A percentile compares a stretch with the other conserved stretches of the same genome.
Evolutionary conservation across 495 filamentous ascomycete species (phyloP).

Genomic region (Xylaria telfairii): DNA sequence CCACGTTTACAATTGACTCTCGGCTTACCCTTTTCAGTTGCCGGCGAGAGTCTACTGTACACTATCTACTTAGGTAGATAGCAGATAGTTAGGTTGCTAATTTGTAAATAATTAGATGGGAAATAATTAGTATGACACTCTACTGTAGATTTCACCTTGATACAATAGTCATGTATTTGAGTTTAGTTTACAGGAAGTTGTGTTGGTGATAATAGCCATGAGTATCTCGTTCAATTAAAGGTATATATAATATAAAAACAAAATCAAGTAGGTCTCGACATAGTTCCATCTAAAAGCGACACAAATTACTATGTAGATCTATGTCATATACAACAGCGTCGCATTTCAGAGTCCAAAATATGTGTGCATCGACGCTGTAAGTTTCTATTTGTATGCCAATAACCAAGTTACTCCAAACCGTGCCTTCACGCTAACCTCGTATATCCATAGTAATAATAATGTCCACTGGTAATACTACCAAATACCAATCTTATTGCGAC

Average conservation of each 20-base stretch:
- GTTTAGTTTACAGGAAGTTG: no score
- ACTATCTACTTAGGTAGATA: no score
- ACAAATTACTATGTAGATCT: neutral
- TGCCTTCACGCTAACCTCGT: slow-evolving; percentile 15
- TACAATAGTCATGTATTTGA: neutral
- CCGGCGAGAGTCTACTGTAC: neutral
- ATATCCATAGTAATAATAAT: slow-evolving; percentile 12
- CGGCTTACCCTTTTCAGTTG: neutral
- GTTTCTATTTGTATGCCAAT: slow-evolving; percentile 10
- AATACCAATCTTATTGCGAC: slow-evolving; percentile 11
- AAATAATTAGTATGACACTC: neutral
- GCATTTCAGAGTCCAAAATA: neutral
- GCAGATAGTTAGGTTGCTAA: neutral
- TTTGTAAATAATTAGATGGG: neutral
- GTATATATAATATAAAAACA: neutral
- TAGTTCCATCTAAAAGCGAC: neutral
- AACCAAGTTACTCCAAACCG: slow-evolving; percentile 9
- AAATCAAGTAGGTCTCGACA: neutral
- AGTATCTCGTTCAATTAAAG: neutral
- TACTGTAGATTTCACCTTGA: neutral
- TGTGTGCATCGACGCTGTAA: neutral
- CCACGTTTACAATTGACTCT: neutral
- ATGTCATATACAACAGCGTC: neutral
- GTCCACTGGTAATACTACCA: neutral
- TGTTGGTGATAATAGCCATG: neutral